Evolutionary conservation across 352 stramenopile species (phyloP).

Genomic region (Phytophthora constricta): DNA sequence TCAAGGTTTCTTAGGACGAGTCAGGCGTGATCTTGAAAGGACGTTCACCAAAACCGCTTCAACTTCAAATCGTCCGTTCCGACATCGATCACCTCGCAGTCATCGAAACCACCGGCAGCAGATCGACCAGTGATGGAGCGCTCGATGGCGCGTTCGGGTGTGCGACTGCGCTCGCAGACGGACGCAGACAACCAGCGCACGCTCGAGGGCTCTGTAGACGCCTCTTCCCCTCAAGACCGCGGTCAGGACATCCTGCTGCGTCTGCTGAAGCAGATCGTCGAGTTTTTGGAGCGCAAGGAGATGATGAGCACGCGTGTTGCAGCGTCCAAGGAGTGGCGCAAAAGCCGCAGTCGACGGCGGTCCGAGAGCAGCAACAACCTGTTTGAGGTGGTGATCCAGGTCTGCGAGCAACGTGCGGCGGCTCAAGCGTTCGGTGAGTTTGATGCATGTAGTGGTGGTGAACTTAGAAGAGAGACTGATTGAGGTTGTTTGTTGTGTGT

Average conservation of each 20-base stretch:
- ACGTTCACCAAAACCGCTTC: slow-evolving; percentile 10
- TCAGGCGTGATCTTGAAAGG: neutral
- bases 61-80: too few relatives aligned
- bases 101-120: slow-evolving; percentile 21
- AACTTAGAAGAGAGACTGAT: neutral
- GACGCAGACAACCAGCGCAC: slow-evolving; percentile 28
- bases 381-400: slow-evolving; percentile 55
- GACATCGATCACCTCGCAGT: too few relatives aligned
- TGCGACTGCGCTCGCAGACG: slow-evolving; percentile 20
- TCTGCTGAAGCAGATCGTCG: slow-evolving; percentile 56
- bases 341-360: slow-evolving; percentile 27
- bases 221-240: slow-evolving; percentile 22
- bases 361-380: slow-evolving; percentile 41
- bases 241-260: slow-evolving; percentile 47
- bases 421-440: slow-evolving; percentile 35
- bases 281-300: slow-evolving; percentile 64
- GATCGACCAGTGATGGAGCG: slow-evolving; percentile 23
- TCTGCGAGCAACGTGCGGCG: slow-evolving; percentile 62
- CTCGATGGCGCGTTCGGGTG: slow-evolving; percentile 20
- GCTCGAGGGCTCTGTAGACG: slow-evolving; percentile 6
- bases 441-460: too few relatives aligned
- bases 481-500: slow-evolving; percentile 1
- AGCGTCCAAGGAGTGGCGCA: slow-evolving; percentile 36
- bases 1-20: neutral
- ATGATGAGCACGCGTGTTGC: slow-evolving; percentile 39